Evolutionary conservation across 306 rosid genomes (phyloP), one percentile per base, ranked within the genome.

Genomic region (Quercus suber): DNA sequence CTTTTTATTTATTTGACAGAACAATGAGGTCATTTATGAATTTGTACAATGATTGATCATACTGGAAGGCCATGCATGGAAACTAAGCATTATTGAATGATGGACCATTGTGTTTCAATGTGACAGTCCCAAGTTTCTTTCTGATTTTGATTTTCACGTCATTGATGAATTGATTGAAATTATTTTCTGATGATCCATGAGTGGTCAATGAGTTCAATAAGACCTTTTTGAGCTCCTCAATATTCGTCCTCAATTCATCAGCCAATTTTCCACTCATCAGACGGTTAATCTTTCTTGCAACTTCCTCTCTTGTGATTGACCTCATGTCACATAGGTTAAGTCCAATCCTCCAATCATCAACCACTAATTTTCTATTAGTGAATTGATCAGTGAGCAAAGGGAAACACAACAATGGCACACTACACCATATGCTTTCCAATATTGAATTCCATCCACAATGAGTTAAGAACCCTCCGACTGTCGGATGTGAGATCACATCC

Each of bases 381-480:
- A 55, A 57, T 55, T 85, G 85, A 45, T 81, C 85, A 5, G 55
- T 13, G n/a, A 4, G 2, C 1, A 85, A 25, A 25, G 88, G 88
- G 6, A 60, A 85, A 25, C 88, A 85, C 57, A 81, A 37, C 52
- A 81, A 18, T 21, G 83, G 88, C 2, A 81, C 78, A 43, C 85
- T 72, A 64, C 45, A 78, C 85, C 83, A 52, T 45, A 85, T 51
- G 9, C 85, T 85, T 75, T 85, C 81, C 19, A 84, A 49, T 61
- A 78, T 37, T 5, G 88, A 81, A 25, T 84, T 84, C 85, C 83
- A 84, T 58, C 85, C 88, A 71, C 88, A 81, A n/a, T 81, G 83
- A 10, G 83, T 77, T 37, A 81, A 27, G 78, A 81, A 85, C 33
- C 88, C 88, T 71, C 83, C 73, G 1, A 81, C n/a, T 11, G 85